Base-by-base conservation (phyloP, 352 stramenopile genomes). In the Globisporangium emineosum region DNA sequence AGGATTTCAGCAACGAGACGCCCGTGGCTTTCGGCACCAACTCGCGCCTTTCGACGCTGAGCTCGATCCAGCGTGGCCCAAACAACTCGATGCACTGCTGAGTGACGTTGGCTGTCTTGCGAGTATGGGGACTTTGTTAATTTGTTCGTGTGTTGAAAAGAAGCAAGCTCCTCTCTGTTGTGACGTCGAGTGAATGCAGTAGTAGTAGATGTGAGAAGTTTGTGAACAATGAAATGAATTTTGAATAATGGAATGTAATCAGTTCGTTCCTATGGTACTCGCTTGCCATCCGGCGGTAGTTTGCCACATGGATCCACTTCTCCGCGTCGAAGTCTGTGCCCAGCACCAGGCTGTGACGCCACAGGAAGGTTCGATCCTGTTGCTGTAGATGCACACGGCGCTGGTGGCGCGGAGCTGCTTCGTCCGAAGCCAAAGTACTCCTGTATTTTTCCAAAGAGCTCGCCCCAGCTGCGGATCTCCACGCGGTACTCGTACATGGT, bases 11-110 rank as follows among this genome's bases (percentile, higher is more conserved):
- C 19, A 47, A 60, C 50, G 37, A 42, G 51, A 53, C 37, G 1
- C 57, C 30, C 15, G 19, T 23, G 35, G 30, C 6, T 7, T 45
- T 35, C 51, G 52, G n/a, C 17, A 27, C 50, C 32, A 59, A 59
- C 32, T 45, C 53, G 32, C 53, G 53, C 2, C 33, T 29, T 0
- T 33, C 57, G 2, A 64, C 60, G 19, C 17, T 52, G 35, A 25
- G 51, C 6, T 40, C 51, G 10, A 30, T 60, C 23, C 60, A 45
- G 15, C 37, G 60, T n/a, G 49, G 29, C 0, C 50, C 60, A 17
- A 66, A 66, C 25, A 58, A 65, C 49, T 63, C 57, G 43, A 63
- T 63, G 57, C 57, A 63, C 57, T 63, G 57, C 29, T 63, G 23
- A 63, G 25, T n/a, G n/a, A n/a, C n/a, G 23, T 17, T 45, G 17